These are phyloP conservation scores for Plasmopara viticola DNA, from an alignment of 352 stramenopile genomes.

Conservation along the genomic window DNA sequence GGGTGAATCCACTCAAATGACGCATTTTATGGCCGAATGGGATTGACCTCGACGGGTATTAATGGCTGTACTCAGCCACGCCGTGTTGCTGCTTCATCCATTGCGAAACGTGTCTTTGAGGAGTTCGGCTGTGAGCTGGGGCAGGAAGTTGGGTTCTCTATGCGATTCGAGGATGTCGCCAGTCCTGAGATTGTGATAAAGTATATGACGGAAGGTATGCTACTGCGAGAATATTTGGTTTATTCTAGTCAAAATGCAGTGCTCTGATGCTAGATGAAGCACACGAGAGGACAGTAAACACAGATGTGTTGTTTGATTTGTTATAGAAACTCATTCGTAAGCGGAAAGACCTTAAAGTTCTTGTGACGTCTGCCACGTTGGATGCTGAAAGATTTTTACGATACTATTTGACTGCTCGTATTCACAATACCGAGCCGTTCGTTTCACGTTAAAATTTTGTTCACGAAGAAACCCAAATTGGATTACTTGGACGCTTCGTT, in stretches of 20 bases:
- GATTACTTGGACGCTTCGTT: slow-evolving; percentile 98
- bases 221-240: slow-evolving; percentile 98
- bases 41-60: slow-evolving; percentile 92
- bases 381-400: slow-evolving; percentile 97
- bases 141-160: slow-evolving; percentile 91
- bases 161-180: slow-evolving; percentile 85
- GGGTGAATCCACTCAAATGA: slow-evolving; percentile 99
- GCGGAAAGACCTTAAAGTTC: slow-evolving; percentile 85
- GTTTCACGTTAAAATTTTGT: slow-evolving; percentile 97
- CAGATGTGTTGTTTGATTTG: slow-evolving; percentile 97
- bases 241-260: slow-evolving; percentile 92
- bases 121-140: slow-evolving; percentile 94
- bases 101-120: slow-evolving; percentile 96
- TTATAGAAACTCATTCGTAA: slow-evolving; percentile 85
- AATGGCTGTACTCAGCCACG: slow-evolving; percentile 98
- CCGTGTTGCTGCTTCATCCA: slow-evolving; percentile 95
- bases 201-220: slow-evolving; percentile 99
- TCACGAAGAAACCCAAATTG: slow-evolving; percentile 97
- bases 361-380: slow-evolving; percentile 92
- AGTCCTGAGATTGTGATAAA: slow-evolving; percentile 96
- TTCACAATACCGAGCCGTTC: slow-evolving; percentile 98
- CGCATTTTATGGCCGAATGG: slow-evolving; percentile 99
- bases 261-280: slow-evolving; percentile 98
- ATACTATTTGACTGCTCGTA: slow-evolving; percentile 96
- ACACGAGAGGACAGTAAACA: slow-evolving; percentile 98